Conservation (phyloP, 2,329 filamentous ascomycete genomes). For the Aureobasidium zeae region DNA sequence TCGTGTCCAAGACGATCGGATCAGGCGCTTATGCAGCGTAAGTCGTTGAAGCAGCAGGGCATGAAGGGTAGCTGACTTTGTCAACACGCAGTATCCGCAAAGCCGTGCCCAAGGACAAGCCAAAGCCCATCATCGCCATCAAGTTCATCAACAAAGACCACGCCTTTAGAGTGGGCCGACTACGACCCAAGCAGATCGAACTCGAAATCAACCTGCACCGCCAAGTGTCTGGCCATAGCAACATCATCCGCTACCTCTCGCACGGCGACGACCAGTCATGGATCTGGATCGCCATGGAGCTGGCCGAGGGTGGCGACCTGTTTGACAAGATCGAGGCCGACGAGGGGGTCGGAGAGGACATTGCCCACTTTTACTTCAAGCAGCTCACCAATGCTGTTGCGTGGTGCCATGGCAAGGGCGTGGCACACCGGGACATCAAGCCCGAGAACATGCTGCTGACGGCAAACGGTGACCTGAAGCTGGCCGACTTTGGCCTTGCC, state of each 20-base stretch:
- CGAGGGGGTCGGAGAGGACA: conserved; percentile 84
- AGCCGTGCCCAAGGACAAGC: conserved; percentile 62
- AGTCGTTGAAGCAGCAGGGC: conserved; percentile 24
- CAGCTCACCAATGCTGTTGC: conserved; percentile 84
- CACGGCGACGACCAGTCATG: conserved; percentile 77
- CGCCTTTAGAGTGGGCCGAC: conserved; percentile 76
- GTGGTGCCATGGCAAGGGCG: conserved; percentile 93
- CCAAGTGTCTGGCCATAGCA: conserved; percentile 63
- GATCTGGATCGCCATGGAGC: conserved; percentile 98
- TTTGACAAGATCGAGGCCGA: conserved; percentile 99
- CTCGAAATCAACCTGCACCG: conserved; percentile 89
- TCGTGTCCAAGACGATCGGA: conserved; percentile 93
- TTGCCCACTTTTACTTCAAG: conserved; percentile 92
- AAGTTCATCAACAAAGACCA: conserved; percentile 99
- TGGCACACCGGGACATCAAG: conserved; percentile 67
- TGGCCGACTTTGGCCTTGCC: conserved; percentile 94
- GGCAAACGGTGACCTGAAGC: conserved; percentile 74
- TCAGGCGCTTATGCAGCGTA: conserved; percentile 96
- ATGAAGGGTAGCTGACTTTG: not conserved
- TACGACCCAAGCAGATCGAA: conserved; percentile 79
- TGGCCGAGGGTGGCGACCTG: conserved; percentile 86
- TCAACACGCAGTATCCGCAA: conserved; percentile 78
- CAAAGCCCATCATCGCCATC: conserved; percentile 79
- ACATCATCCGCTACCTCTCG: conserved; percentile 88
- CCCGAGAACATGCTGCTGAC: conserved; percentile 93